These are phyloP conservation scores for Pneumocystis oryctolagi DNA, from an alignment of 1,139 yeast species.

Conservation along the genomic window DNA sequence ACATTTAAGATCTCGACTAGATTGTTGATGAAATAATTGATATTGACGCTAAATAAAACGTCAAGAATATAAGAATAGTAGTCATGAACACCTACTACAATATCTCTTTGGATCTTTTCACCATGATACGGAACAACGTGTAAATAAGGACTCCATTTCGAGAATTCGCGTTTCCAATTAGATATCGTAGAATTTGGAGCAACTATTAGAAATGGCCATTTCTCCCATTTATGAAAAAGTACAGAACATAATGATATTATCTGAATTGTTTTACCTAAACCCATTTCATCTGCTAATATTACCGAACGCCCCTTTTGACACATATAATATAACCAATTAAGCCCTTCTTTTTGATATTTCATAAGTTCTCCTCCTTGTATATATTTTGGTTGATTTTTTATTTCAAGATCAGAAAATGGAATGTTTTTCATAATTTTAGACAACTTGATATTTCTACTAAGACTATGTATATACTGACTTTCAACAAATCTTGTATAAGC, in stretches of 20 bases:
- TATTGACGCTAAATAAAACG: neutral
- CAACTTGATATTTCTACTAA: neutral
- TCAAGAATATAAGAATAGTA: neutral
- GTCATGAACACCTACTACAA: conserved; percentile 26
- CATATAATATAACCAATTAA: conserved; percentile 16
- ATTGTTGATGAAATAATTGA: neutral
- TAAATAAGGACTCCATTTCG: conserved; percentile 71
- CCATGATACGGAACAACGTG: conserved; percentile 40
- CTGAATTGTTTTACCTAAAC: conserved; percentile 88
- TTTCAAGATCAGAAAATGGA: conserved; percentile 9
- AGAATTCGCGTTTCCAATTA: conserved; percentile 74
- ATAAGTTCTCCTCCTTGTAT: conserved; percentile 10
- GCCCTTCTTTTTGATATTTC: conserved; percentile 16
- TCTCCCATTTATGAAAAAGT: conserved; percentile 12
- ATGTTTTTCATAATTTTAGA: neutral
- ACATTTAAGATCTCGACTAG: conserved; percentile 43
- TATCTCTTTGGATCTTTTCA: conserved; percentile 56
- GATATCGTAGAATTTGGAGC: conserved; percentile 75
- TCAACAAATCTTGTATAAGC: conserved; percentile 14
- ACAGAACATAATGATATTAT: conserved; percentile 43
- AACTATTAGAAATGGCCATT: conserved; percentile 51
- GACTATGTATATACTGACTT: conserved; percentile 12
- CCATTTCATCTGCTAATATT: conserved; percentile 96
- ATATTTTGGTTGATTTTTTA: conserved; percentile 11
- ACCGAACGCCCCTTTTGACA: conserved; percentile 35